A percentile compares a stretch with the other conserved stretches of the same genome.
phyloP scores from a whole-genome alignment of 768 basidiomycete genomes.

The Mycena venus region DNA sequence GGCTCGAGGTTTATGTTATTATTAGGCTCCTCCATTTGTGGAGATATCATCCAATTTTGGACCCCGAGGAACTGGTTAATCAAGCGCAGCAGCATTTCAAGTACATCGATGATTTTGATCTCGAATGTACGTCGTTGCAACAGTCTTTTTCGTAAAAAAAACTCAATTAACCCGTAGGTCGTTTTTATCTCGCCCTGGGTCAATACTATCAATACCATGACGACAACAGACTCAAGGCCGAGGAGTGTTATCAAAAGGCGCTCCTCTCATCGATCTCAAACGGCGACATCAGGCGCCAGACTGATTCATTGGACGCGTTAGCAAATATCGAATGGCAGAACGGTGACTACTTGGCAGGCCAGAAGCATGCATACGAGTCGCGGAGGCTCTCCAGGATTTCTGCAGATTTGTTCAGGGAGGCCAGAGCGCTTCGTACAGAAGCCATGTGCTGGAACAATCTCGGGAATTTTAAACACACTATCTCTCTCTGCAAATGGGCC shows the following conservation, averaged over 20 bases:
- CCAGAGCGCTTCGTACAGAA: background rate
- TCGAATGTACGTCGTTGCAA: background rate
- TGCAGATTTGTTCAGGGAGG: background rate
- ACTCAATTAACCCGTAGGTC: background rate
- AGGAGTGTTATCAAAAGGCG: background rate
- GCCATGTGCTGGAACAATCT: background rate
- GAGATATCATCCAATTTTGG: background rate
- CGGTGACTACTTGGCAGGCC: background rate
- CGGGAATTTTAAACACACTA: background rate
- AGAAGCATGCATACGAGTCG: background rate
- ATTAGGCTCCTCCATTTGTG: background rate
- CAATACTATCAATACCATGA: background rate
- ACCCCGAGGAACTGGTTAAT: background rate
- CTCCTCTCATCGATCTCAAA: background rate
- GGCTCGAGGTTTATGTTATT: background rate
- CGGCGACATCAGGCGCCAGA: background rate
- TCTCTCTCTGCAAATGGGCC: background rate
- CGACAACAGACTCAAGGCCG: background rate
- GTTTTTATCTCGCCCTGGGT: background rate
- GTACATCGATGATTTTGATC: background rate
- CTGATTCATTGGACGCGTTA: background rate
- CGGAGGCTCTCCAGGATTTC: background rate
- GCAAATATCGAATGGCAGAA: background rate
- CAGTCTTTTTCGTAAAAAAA: background rate
- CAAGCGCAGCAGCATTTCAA: background rate